These are phyloP conservation scores for Xanthoconium purpureum DNA, from an alignment of 768 basidiomycete genomes.

Conservation along the genomic window DNA sequence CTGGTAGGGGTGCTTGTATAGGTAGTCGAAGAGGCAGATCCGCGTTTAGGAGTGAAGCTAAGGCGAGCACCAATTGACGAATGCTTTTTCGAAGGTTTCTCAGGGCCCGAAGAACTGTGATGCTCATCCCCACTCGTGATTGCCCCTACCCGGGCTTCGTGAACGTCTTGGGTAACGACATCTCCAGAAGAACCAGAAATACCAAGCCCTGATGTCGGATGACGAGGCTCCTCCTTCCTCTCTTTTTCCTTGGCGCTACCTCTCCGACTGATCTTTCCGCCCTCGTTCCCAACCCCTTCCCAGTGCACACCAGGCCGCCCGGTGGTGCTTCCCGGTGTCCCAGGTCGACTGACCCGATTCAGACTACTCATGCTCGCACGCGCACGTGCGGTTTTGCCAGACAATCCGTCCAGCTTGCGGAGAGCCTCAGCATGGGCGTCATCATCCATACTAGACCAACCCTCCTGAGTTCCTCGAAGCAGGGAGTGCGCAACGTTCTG, in stretches of 20 bases:
- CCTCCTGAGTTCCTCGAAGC: constrained; percentile 83
- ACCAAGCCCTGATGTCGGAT: constrained; percentile 31
- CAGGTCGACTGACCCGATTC: constrained; percentile 69
- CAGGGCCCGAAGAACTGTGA: constrained; percentile 40
- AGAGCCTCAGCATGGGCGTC: constrained; percentile 88
- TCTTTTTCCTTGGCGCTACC: constrained; percentile 45
- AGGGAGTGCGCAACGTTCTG: constrained; percentile 81
- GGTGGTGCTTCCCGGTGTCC: constrained; percentile 66
- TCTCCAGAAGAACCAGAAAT: constrained; percentile 36
- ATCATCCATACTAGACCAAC: constrained; percentile 86
- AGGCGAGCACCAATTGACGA: constrained; percentile 55
- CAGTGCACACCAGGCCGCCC: constrained; percentile 53
- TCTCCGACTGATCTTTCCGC: constrained; percentile 36
- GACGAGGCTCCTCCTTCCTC: constrained; percentile 36
- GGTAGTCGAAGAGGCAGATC: constrained; percentile 85
- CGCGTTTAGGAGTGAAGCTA: constrained; percentile 82
- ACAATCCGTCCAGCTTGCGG: constrained; percentile 87
- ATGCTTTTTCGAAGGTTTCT: constrained; percentile 70
- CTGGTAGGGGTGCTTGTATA: constrained; percentile 79
- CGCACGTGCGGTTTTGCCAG: constrained; percentile 70
- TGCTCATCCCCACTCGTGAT: constrained; percentile 60
- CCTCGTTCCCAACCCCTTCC: constrained; percentile 58
- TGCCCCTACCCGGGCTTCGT: constrained; percentile 42
- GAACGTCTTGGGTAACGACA: constrained; percentile 36
- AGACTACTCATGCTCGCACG: constrained; percentile 76